Evolutionary conservation across 495 filamentous ascomycete species (phyloP).

Genomic region (Collariella sp.): DNA sequence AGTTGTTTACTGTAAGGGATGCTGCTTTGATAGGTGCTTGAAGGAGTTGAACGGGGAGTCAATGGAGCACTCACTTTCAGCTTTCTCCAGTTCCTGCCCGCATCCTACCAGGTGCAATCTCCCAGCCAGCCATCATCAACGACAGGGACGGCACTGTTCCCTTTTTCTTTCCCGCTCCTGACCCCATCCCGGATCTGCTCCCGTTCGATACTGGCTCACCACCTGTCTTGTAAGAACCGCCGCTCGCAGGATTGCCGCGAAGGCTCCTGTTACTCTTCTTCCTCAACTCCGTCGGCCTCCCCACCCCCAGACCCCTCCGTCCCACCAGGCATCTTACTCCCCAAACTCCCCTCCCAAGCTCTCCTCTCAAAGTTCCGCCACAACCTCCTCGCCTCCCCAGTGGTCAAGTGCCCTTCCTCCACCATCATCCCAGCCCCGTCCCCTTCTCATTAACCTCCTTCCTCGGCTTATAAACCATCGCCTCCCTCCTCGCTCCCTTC

Average conservation of each 20-base stretch:
- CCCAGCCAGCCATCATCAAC: slow-evolving; percentile 10
- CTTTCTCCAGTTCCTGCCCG: background rate
- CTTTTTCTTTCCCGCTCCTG: too few relatives aligned
- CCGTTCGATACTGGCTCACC: background rate
- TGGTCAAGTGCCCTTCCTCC: too few relatives aligned
- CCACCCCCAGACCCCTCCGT: too few relatives aligned
- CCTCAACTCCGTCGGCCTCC: background rate
- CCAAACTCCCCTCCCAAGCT: too few relatives aligned
- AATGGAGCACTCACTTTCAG: slow-evolving; percentile 1
- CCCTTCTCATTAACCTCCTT: background rate
- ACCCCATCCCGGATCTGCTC: background rate
- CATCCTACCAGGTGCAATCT: slow-evolving; percentile 12
- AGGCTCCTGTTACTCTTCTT: background rate
- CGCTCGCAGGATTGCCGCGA: background rate
- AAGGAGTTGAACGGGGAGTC: background rate
- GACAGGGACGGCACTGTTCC: background rate
- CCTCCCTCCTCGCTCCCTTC: slow-evolving; percentile 1
- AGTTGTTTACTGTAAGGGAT: too few relatives aligned
- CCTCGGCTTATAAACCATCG: slow-evolving; percentile 5
- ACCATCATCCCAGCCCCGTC: too few relatives aligned
- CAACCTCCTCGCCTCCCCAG: background rate
- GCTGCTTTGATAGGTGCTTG: too few relatives aligned
- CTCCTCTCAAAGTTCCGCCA: background rate
- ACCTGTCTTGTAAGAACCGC: background rate
- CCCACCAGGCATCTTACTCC: too few relatives aligned